These are phyloP conservation scores for Omphalotus olearius DNA, from an alignment of 1,284 basidiomycete genomes.

Conservation along the genomic window DNA sequence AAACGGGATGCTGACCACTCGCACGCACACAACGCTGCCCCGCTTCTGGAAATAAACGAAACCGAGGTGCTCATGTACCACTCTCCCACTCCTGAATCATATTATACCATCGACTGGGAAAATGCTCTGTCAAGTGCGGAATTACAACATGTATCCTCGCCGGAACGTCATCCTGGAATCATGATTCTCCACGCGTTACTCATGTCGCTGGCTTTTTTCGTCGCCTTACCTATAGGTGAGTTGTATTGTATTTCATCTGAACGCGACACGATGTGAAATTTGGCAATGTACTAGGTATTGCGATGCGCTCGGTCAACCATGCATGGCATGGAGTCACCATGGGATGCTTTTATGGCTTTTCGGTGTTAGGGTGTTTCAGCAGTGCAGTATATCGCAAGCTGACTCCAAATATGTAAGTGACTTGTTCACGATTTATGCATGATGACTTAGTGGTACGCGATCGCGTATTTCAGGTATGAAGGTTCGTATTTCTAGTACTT, in stretches of 20 bases:
- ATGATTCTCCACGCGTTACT: constrained; percentile 64
- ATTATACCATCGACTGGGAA: constrained; percentile 73
- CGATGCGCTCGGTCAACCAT: constrained; percentile 69
- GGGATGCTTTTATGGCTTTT: constrained; percentile 52
- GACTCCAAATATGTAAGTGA: constrained; percentile 73
- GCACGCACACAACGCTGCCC: constrained; percentile 44
- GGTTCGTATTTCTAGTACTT: constrained; percentile 31
- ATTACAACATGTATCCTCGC: constrained; percentile 15
- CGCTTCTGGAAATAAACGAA: constrained; percentile 67
- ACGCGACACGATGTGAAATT: background rate
- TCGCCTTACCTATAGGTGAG: constrained; percentile 70
- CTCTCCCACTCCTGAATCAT: constrained; percentile 68
- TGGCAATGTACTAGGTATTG: constrained; percentile 49
- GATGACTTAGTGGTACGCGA: constrained; percentile 5
- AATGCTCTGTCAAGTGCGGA: constrained; percentile 38
- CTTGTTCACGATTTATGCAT: constrained; percentile 12
- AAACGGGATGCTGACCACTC: constrained; percentile 27
- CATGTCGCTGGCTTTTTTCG: constrained; percentile 75
- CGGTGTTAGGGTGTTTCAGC: constrained; percentile 55
- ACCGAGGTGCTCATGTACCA: constrained; percentile 62
- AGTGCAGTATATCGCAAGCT: constrained; percentile 67
- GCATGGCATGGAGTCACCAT: constrained; percentile 52
- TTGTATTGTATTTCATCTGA: constrained; percentile 8
- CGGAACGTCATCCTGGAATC: constrained; percentile 52
- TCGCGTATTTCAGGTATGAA: constrained; percentile 54